Evolutionary conservation across 805 yeast genomes (phyloP).

Genomic region (Cyberlindnera samutprakarnensis): DNA sequence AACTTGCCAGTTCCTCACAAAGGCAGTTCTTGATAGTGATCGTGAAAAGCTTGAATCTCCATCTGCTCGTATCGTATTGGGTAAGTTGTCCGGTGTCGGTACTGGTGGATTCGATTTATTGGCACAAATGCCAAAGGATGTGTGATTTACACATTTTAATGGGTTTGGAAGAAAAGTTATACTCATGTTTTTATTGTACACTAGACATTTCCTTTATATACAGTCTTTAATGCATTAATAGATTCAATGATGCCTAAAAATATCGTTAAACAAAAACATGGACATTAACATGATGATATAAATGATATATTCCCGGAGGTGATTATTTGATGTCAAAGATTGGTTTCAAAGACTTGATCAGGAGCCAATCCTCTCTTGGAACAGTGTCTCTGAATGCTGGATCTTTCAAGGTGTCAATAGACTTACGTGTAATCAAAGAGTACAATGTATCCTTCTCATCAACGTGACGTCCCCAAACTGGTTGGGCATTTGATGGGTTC

Average conservation of each 20-base stretch:
- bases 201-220: too few species aligned
- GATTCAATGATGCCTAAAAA: too few species aligned
- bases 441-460: conserved; percentile 87
- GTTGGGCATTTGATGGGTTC: conserved; percentile 85
- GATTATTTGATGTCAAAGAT: conserved; percentile 65
- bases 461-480: conserved; percentile 98
- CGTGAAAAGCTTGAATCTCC: conserved; percentile 86
- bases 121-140: conserved; percentile 29
- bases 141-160: too few species aligned
- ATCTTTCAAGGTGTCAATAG: conserved; percentile 95
- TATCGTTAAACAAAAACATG: too few species aligned
- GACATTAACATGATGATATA: too few species aligned
- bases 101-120: conserved; percentile 90
- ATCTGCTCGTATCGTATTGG: conserved; percentile 87
- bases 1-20: conserved; percentile 93
- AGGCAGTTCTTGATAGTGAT: conserved; percentile 90
- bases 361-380: conserved; percentile 91
- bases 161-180: too few species aligned
- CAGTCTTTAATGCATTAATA: conserved; percentile 5
- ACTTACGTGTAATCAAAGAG: conserved; percentile 82
- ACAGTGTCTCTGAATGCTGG: conserved; percentile 96
- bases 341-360: conserved; percentile 81
- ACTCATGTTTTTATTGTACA: too few species aligned
- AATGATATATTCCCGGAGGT: conserved; percentile 1
- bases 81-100: conserved; percentile 86